Base-by-base conservation (phyloP, 164 flowering plant species). In the Euptelea pleiosperma region DNA sequence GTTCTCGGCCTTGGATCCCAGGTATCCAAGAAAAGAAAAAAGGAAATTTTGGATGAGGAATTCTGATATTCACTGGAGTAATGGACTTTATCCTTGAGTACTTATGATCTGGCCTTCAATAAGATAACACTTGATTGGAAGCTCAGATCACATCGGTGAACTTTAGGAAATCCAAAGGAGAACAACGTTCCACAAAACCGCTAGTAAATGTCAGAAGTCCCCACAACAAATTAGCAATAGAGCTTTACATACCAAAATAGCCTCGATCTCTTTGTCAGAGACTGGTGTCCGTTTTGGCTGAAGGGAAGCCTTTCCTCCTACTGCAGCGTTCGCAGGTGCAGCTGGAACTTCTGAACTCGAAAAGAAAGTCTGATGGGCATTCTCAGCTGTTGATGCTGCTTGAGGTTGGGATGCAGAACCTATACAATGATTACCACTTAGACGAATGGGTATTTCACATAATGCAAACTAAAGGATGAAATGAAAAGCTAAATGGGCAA, bases 241-340 rank as follows among this genome's bases (percentile, higher is more conserved):
- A 37, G 28, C 41, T 31, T 15, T 16, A 78, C 79, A 49, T 75
- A 90, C 95, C 95, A 90, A 55, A 62, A 90, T 74, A 44, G 95
- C 83, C 28, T 87, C 90, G 60, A 87, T 90, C 77, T 90, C 97
- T 62, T 76, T 79, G 5, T 82, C 78, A 6, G 92, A 65, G 28
- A 87, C 66, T 16, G 95, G 90, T 24, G 82, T 87, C 55, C 89
- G 70, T 65, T 87, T 84, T 50, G 92, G 97, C 76, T 83, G 95
- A 65, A 77, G 80, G 56, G 97, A 85, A 60, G 95, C 97, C 64
- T 84, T 90, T 45, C 97, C 97, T 64, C 89, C 90, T 9, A 68
- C 65, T 57, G 75, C 54, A 55, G 75, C 39, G 37, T 65, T 69
- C 37, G 72, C 51, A 22, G 73, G 65, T 31, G 73, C 44, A 21